Evolutionary conservation across 331 rosid species (phyloP), one percentile per base, ranked within the genome.

Genomic region (Prunus yedoensis): DNA sequence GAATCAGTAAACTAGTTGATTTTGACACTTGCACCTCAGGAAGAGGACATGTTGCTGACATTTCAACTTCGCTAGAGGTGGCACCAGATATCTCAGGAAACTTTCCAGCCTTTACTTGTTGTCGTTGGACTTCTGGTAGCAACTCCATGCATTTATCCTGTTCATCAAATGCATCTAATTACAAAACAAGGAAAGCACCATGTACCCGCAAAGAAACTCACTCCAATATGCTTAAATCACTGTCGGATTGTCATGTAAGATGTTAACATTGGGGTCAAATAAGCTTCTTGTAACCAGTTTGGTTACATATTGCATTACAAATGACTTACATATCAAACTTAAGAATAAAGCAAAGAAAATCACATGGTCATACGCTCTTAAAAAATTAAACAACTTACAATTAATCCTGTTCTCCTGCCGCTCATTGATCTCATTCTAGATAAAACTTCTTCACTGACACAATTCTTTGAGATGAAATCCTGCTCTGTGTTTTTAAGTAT

Each of bases 61-160:
- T 63, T 80, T 87, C 93, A 47, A 77, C 91, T 75, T 83, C 89
- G 53, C 77, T 73, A n/a, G 41, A 66, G 75, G 87, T 77, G 51
- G 63, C 74, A 78, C 23, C 88, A 68, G 80, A 83, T 32, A 20
- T 58, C 35, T 86, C 90, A 41, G 74, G 79, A 83, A 79, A 75
- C 68, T 87, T 88, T 78, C 91, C 90, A 16, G 87, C 79, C 88
- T 83, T 88, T 58, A 89, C 79, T 83, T 91, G 87, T 69, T 77
- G 84, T 83, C 69, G 87, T 83, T 92, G 90, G 70, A 84, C 89
- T 84, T 91, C 98, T 20, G 99, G 96, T 79, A 92, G 88, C 91
- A 95, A 85, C 73, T 87, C 93, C 91, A 91, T 83, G 92, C 95
- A 81, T 79, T 85, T 89, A 70, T 88, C 91, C 99, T 92, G 94